Base-by-base conservation (phyloP, 306 rosid species). In the Lathyrus aphaca region DNA sequence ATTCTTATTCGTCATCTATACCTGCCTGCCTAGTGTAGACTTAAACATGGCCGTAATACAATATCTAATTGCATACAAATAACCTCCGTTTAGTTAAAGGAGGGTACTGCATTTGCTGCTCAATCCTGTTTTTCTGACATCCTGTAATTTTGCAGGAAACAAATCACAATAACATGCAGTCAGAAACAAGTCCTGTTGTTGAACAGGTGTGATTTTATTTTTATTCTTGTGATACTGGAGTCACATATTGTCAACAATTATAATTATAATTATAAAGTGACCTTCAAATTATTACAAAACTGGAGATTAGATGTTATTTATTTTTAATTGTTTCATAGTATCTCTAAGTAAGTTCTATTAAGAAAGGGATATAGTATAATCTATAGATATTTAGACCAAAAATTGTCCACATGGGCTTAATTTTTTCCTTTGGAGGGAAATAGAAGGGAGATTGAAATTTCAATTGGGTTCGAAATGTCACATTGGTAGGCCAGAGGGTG, bases 61-160 rank as follows among this genome's bases (percentile, higher is more conserved):
- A 38, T 9, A 56, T 50, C 38, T 23, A 32, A 18, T 27, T 68
- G 53, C 68, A 66, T 66, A 72, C 35, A 39, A 37, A 56, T 46
- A 40, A 58, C 39, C 68, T 57, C 29, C 39, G 16, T 38, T 23
- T 59, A 13, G 42, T 69, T 30, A 46, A 62, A 46, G 11, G 44
- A 27, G 18, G 40, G 40, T 43, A 69, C 18, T 13, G 44, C 4
- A 7, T 66, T 44, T 71, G 29, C 27, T 71, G 30, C 39, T 54
- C 42, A 44, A 10, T 45, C 49, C 21, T 18, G 64, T 70, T 7
- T 70, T 27, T 66, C 49, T 55, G 56, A 53, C 73, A 16, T 40
- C 25, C 66, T 57, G 61, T 68, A 62, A 48, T 76, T 80, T 58
- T 85, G 80, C 86, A 87, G 88, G 91, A 85, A 61, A 68, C 64